Conservation (phyloP, 2,329 filamentous ascomycete species). For the Botryotinia narcissicola region DNA sequence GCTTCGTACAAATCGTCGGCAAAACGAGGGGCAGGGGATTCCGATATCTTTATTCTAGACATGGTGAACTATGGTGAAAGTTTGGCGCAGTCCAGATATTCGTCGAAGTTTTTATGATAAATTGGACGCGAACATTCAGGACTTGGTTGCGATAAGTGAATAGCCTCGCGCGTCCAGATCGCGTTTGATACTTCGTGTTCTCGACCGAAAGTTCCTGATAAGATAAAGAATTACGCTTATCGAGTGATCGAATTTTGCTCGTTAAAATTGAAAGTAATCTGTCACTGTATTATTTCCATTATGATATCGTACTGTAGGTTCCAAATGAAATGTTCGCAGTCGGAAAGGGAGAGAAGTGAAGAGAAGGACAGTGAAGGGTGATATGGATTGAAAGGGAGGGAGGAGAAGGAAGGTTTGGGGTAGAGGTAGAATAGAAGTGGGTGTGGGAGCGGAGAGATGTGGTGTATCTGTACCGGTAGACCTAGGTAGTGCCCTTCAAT, state of each 20-base stretch:
- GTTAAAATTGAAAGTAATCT: neutral
- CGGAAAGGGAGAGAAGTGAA: neutral
- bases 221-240: neutral
- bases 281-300: neutral
- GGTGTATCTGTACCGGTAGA: no score
- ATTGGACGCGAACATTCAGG: neutral
- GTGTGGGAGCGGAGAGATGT: neutral
- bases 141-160: neutral
- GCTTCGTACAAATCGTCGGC: conserved; percentile 37
- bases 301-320: neutral
- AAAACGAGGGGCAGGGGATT: conserved; percentile 32
- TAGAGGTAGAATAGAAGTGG: neutral
- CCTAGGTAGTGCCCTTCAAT: neutral
- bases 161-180: conserved; percentile 4
- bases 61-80: conserved; percentile 24
- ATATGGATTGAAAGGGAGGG: neutral
- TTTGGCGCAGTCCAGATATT: neutral
- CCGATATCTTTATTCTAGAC: conserved; percentile 29
- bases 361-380: neutral
- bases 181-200: neutral
- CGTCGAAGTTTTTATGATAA: neutral
- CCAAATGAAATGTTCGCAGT: neutral
- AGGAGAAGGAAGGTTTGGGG: neutral
- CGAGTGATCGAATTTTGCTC: neutral
- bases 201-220: neutral